Evolutionary conservation across 164 flowering plant species (phyloP), one percentile per base, ranked within the genome.

Genomic region (Macadamia integrifolia): DNA sequence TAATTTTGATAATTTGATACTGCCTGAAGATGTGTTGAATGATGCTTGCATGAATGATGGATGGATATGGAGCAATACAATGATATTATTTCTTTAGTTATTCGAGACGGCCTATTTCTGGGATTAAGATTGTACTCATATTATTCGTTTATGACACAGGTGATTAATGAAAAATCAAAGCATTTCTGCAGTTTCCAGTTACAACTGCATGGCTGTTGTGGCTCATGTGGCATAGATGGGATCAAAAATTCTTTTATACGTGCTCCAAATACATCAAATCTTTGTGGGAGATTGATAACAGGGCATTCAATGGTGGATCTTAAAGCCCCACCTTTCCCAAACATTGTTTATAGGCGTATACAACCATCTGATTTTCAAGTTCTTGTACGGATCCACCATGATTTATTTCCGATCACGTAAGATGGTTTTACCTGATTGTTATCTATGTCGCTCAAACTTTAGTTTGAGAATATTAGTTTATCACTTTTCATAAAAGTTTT

Each of bases 331-430:
- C 81, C 40, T 59, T 80, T 75, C 69, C 88, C 96, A 66, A 75
- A 29, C 50, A 89, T 92, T 69, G 70, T 81, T 68, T 94, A 84
- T 69, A 86, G 99, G 83, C 87, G 85, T 18, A 82, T 92, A 59
- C 67, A 70, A 44, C 93, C 98, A 53, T 87, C 94, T 62, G 99
- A 94, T 76, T 78, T 85, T 31, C 81, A 79, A 63, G 74, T 73
- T 73, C 87, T 94, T 59, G 88, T 89, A 82, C 79, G 79, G 77
- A 80, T 90, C 28, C 99, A 94, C 68, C 61, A 78, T 61, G 88
- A 88, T 53, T 68, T 90, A 23, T 92, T 94, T 81, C 99, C 99
- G 35, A 89, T 94, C 68, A 90, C 98, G 99, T 94, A 40, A 76
- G 72, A 66, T 62, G n/a, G 10, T 32, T 42, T 12, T 18, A 65